Evolutionary conservation across 441 rosid species (phyloP), one percentile per base, ranked within the genome.

Genomic region (Brassica hybrid): DNA sequence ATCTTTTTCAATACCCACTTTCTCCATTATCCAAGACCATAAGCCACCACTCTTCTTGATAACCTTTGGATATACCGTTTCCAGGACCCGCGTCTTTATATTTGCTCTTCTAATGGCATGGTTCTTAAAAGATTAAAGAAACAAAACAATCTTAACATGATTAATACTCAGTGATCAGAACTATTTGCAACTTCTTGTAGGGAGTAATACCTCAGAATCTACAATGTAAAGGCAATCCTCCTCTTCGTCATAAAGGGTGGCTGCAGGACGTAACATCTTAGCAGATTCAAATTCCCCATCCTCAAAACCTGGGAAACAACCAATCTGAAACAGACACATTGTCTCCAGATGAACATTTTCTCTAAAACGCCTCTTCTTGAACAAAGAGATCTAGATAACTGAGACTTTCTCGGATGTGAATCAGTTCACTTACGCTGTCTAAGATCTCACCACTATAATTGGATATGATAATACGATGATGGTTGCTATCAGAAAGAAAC

Each of bases 251-350:
- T 89, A 96, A 69, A 88, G 84, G 65, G 97, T 84, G 43, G 96
- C 90, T 7, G 90, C 96, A 76, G 99, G 98, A 60, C 92, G 88
- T 69, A 86, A 38, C 77, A 96, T 86, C 89, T 89, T 96, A 78
- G 96, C 90, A 81, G 92, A 84, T 83, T 90, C 97, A 48, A 96
- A 92, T 70, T 88, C 94, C 41, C 98, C 99, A 86, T 96, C 99
- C 88, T 96, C 98, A 82, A 94, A 94, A 71, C 99, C 99, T 78
- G 96, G 97, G 84, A 78, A 84, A 79, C 97, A 90, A 84, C 98
- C 98, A 89, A 96, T 94, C 99, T 96, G 95, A 81, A 77, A 88
- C 74, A 88, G 63, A 85, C 84, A 83, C 72, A 71, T 73, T 78
- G 79, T 82, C 36, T 34, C 60, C 0, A 76, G 19, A 69, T 57